Evolutionary conservation across 176 grass and related monocot genomes (phyloP), one percentile per base, ranked within the genome.

Genomic region (Oropetium thomaeum): DNA sequence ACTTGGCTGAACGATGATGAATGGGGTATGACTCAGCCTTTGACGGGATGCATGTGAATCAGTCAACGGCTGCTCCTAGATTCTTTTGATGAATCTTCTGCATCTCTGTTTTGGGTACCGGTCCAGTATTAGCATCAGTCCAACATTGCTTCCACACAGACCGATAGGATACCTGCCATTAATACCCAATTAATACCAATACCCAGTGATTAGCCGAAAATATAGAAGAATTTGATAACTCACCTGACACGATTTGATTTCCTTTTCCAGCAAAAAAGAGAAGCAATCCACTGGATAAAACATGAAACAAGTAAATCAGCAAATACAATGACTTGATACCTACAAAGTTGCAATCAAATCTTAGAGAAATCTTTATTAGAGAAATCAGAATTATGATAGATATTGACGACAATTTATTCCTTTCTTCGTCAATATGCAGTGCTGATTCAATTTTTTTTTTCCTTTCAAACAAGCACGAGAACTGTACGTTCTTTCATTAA

Each of bases 91-190:
- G 74, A 67, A 82, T 88, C 75, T 92, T 53, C 58, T 71, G 54
- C 81, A 69, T 53, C 79, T 92, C 32, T 72, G 62, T 52, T 74
- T 63, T 34, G 82, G 71, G 68, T 78, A 86, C 54, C 81, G 89
- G 55, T 98, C 79, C 25, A 94, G 84, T 20, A 98, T 53, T 78
- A 98, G 76, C 73, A 92, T 81, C 64, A 98, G 74, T 58, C 96
- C 96, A 0, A 88, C 78, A 82, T 88, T 89, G 82, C 67, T 84
- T 54, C 77, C 71, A 39, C 84, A 91, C 74, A 87, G 28, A 39
- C 91, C 89, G 5, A 94, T 84, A 5, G 89, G 79, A 27, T 94
- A 90, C 87, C 96, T 98, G 72, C 40, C 47, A 83, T 71, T 65
- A 8, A 74, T 20, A 17, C n/a, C 27, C 27, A 52, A 32, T 26